Evolutionary conservation across 202 grass and related monocot species (phyloP).

Genomic region (Zizania palustris): DNA sequence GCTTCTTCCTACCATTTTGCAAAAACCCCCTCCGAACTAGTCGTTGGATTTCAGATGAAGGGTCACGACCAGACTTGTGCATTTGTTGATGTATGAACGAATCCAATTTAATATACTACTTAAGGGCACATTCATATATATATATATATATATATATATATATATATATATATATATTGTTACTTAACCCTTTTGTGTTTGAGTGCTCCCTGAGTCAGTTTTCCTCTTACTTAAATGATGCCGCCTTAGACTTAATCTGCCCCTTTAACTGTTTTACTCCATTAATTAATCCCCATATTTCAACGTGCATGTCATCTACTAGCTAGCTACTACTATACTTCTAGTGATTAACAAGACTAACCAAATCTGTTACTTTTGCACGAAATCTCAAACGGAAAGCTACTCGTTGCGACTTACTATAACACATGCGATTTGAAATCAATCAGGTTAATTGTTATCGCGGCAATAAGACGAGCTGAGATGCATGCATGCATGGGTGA

Average conservation of each 20-base stretch:
- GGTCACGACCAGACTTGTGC: too few species aligned
- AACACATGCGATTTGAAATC: conserved; percentile 24
- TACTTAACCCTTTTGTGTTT: not conserved
- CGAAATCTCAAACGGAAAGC: conserved; percentile 10
- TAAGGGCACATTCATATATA: too few species aligned
- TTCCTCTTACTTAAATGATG: conserved; percentile 36
- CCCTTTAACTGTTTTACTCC: conserved; percentile 21
- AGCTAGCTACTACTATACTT: too few species aligned
- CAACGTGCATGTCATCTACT: conserved; percentile 34
- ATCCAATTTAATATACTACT: too few species aligned
- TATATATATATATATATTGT: too few species aligned
- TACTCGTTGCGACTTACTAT: not conserved
- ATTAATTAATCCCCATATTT: conserved; percentile 16
- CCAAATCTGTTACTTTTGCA: conserved; percentile 39
- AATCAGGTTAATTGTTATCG: not conserved
- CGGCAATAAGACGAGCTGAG: not conserved
- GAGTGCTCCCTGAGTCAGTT: conserved; percentile 58
- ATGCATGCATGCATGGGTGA: not conserved
- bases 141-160: too few species aligned
- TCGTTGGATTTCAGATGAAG: too few species aligned
- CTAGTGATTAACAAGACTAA: not conserved
- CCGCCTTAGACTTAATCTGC: conserved; percentile 35
- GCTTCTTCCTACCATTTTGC: too few species aligned
- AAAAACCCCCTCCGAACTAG: too few species aligned
- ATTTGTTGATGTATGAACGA: not conserved